These are phyloP conservation scores for Boletus semigastroideus DNA, from an alignment of 1,284 basidiomycete genomes.

Conservation along the genomic window DNA sequence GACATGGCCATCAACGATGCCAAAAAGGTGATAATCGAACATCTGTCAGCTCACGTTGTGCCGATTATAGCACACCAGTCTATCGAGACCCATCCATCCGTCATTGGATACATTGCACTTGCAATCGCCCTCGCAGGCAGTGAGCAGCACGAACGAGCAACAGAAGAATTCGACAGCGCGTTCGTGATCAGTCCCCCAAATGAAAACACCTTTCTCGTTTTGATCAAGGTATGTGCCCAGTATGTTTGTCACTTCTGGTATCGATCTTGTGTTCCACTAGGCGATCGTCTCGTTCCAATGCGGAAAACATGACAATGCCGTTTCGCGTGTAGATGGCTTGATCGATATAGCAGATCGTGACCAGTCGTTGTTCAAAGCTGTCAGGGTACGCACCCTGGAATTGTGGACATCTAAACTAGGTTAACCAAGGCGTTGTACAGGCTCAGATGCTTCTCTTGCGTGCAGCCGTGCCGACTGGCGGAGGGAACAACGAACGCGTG, in stretches of 20 bases:
- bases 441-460: neutral
- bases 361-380: neutral
- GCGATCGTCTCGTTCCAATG: slow-evolving; percentile 6
- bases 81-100: neutral
- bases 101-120: slow-evolving; percentile 1
- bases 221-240: slow-evolving; percentile 4
- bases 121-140: neutral
- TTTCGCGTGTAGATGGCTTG: neutral
- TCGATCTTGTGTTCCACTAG: neutral
- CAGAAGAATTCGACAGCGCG: slow-evolving; percentile 4
- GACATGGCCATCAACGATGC: neutral
- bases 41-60: neutral
- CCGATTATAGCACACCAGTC: neutral
- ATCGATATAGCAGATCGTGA: neutral
- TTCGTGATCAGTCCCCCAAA: neutral
- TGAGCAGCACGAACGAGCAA: neutral
- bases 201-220: slow-evolving; percentile 1
- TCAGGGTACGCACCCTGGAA: neutral
- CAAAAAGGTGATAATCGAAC: neutral
- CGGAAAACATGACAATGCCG: neutral
- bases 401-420: neutral
- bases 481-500: neutral
- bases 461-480: neutral
- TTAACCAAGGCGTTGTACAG: neutral
- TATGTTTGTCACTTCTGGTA: neutral